phyloP scores from a whole-genome alignment of 306 rosid genomes.

The cucumber (Cucumis sativus) region Cucumber_9930_V3 NC_026660.2:3603501-3604000 shows the following conservation, averaged over 20 bases:
- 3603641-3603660: not conserved
- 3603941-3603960: conserved; percentile 91
- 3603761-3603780: too few species aligned
- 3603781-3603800: not conserved
- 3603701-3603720: not conserved
- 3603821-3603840: not conserved
- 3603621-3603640: too few species aligned
- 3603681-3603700: not conserved
- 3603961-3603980: conserved; percentile 76
- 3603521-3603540: not conserved
- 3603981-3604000: conserved; percentile 75
- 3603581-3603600: not conserved
- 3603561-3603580: not conserved
- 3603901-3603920: conserved; percentile 76
- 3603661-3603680: not conserved
- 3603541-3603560: not conserved
- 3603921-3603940: conserved; percentile 79
- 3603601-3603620: not conserved
- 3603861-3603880: not conserved
- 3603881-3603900: conserved; percentile 12
- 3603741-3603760: not conserved
- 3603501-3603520: not conserved
- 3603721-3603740: not conserved
- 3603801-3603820: not conserved
- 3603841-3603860: not conserved